Percentiles rank a stretch among this genome's conserved stretches.
Conservation (phyloP, 306 rosid genomes). For the Dryas octopetala region DNA sequence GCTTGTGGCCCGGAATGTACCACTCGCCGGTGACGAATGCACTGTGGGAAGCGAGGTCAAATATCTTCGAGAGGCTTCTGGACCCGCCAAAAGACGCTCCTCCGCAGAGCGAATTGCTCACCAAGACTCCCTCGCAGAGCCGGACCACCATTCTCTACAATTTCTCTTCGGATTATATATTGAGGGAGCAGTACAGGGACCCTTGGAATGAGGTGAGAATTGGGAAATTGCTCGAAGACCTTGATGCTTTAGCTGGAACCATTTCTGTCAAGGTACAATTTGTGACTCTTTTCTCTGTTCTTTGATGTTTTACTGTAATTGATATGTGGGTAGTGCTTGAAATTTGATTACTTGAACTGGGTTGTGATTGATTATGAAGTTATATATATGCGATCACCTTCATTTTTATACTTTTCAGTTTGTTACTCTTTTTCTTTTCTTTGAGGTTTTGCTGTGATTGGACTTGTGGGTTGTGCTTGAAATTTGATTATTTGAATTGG, state of each 20-base stretch:
- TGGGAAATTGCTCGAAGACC: slow-evolving; percentile 91
- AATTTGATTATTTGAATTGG: not conserved
- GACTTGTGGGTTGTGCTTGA: slow-evolving; percentile 9
- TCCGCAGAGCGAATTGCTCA: slow-evolving; percentile 80
- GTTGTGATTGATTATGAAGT: not conserved
- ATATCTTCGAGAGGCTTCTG: slow-evolving; percentile 62
- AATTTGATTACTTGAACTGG: not conserved
- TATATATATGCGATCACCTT: too few relatives aligned
- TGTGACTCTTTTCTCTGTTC: not conserved
- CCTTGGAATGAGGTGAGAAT: slow-evolving; percentile 93
- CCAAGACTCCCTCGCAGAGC: slow-evolving; percentile 78
- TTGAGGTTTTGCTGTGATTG: slow-evolving; percentile 10
- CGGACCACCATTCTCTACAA: slow-evolving; percentile 67
- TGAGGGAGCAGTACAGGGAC: slow-evolving; percentile 88
- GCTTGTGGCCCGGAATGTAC: slow-evolving; percentile 92
- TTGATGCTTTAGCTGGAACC: slow-evolving; percentile 92
- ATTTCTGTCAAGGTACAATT: slow-evolving; percentile 72
- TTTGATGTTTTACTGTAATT: slow-evolving; percentile 11
- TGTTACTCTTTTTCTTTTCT: too few relatives aligned
- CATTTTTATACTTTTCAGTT: too few relatives aligned
- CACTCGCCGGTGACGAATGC: slow-evolving; percentile 95
- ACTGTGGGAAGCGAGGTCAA: slow-evolving; percentile 76
- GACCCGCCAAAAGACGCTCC: slow-evolving; percentile 88
- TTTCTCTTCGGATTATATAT: slow-evolving; percentile 70
- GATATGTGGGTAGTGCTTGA: slow-evolving; percentile 9